Base-by-base conservation (phyloP, 805 yeast species). In the Martiniozyma abietophila region DNA sequence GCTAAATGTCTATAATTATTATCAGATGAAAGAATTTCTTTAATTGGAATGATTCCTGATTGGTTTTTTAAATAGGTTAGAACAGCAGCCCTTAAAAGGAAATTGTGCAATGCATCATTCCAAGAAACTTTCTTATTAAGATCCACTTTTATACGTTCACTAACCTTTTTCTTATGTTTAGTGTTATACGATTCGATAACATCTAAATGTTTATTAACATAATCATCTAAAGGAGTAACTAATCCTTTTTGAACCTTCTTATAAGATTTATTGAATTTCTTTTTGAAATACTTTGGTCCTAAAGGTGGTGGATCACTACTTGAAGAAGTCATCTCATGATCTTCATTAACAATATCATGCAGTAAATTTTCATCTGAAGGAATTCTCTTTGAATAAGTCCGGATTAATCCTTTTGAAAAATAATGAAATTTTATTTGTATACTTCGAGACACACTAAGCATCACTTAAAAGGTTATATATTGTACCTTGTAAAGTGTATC, bases 121-220 rank as follows among this genome's bases (percentile, higher is more conserved):
- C 57, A 48, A 6, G 16, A 26, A 5, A 45, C 23, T 4, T 31
- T 35, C 24, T 44, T 35, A 11, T 47, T 31, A 4, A 45, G 36
- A 21, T 49, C 42, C 4, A 49, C 35, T 27, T 42, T 44, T 18
- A 54, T 44, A 24, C 58, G 45, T 11, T 46, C 40, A 15, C 48
- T 34, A 4, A 54, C 39, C 2, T 38, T 32, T 15, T 22, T 35
- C 10, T 41, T 49, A 18, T 36, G 36, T 5, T 36, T 35, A 19
- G 41, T 36, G 34, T 55, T 52, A 25, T 50, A 53, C 24, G 51
- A 50, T 22, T 45, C 40, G 15, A 54, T 47, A 14, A 44, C 44
- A 10, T 34, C 41, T 33, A 55, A 36, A 27, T 48, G 49, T 25
- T 40, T 39, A 15, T 32, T 29, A 15, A 55, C 36, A 24, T 49